Base-by-base conservation (phyloP, 1,139 yeast genomes). In the Yamadazyma siamensis region DNA sequence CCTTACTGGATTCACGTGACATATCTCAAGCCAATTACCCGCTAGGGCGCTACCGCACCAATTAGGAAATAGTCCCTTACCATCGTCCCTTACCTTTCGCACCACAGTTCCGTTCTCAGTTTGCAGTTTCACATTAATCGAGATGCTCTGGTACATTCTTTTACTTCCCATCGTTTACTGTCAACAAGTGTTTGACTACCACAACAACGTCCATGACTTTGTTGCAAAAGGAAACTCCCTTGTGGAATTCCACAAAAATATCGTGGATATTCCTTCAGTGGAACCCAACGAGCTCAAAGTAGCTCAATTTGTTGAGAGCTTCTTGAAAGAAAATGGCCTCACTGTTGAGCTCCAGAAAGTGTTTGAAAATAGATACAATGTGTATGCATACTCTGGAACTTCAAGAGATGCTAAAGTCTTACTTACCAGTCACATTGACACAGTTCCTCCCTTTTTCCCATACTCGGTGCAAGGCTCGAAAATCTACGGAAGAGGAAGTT, bases 361-460 rank as follows among this genome's bases (percentile, higher is more conserved):
- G 11, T 52, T 49, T 4, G 39, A 32, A 2, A 51, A 51, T 5
- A 59, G 81, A 29, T 59, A 59, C 44, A 79, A 80, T 43, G 57
- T 80, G 16, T 80, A 74, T 46, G 85, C 85, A 4, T 80, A 77
- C 47, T 78, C 77, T 46, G 79, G 80, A 2, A 29, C 43, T 2
- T 40, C 44, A 2, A 62, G 77, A 36, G 56, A 73, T 41, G 71
- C 81, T 13, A 62, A 56, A 34, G 69, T 76, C 10, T 49, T 79
- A 30, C 47, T 80, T 19, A 77, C 86, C 2, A 73, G 84, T 9
- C 88, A 80, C 44, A 73, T 79, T 23, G 88, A 80, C 44, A 80
- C 87, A 0, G 88, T 80, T 5, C 87, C 87, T 10, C 87, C 87
- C 0, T 79, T 49, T 43, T 53, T 79, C 32, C 72, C 74, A 1